Evolutionary conservation across 352 stramenopile genomes (phyloP).

Genomic region (Globisporangium carolinianum): DNA sequence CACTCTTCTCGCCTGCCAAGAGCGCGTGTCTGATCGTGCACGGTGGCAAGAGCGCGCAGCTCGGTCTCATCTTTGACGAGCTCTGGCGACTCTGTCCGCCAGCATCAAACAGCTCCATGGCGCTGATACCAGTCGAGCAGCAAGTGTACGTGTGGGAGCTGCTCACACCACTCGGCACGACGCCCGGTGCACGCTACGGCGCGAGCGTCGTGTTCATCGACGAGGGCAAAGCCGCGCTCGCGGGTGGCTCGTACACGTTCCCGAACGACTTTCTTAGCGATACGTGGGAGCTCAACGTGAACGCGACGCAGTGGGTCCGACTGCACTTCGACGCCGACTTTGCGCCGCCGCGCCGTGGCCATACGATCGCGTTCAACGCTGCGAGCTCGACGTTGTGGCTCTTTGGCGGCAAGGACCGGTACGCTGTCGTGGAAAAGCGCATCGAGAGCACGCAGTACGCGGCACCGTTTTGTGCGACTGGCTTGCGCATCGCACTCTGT

Average conservation of each 20-base stretch:
- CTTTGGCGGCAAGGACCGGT: conserved; percentile 61
- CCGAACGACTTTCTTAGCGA: conserved; percentile 69
- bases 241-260: conserved; percentile 66
- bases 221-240: conserved; percentile 48
- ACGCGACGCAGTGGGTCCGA: conserved; percentile 56
- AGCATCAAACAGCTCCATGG: not conserved
- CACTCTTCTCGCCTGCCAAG: conserved; percentile 20
- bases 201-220: conserved; percentile 46
- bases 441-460: conserved; percentile 47
- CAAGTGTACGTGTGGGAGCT: conserved; percentile 51
- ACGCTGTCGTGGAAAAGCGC: conserved; percentile 41
- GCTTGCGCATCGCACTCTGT: conserved; percentile 53
- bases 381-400: conserved; percentile 29
- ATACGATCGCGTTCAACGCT: conserved; percentile 41
- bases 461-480: conserved; percentile 36
- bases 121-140: conserved; percentile 24
- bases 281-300: conserved; percentile 65
- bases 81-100: conserved; percentile 59
- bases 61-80: conserved; percentile 56
- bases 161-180: conserved; percentile 37
- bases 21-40: conserved; percentile 47
- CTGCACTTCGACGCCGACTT: conserved; percentile 45
- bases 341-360: conserved; percentile 37
- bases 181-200: conserved; percentile 49
- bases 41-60: conserved; percentile 38